Evolutionary conservation across 441 rosid species (phyloP).

Genomic region (Cnidoscolus chayamansa): DNA sequence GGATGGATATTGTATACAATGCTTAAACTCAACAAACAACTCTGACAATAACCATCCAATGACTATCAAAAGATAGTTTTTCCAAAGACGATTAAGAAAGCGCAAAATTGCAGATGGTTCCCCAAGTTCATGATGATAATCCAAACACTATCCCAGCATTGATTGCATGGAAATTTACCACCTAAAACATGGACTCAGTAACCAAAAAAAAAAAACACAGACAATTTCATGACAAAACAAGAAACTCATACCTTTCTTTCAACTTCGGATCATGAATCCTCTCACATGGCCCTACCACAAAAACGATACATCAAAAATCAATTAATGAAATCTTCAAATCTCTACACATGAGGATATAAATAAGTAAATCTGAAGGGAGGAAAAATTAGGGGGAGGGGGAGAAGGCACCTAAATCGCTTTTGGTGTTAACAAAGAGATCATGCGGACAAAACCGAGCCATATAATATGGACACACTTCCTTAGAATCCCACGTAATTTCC

Average conservation of each 20-base stretch:
- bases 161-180: neutral
- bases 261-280: constrained; percentile 89
- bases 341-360: constrained; percentile 6
- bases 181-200: too few species aligned
- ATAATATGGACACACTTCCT: constrained; percentile 88
- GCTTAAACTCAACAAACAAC: neutral
- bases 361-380: neutral
- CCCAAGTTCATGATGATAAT: neutral
- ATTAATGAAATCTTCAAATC: neutral
- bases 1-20: neutral
- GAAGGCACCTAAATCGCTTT: constrained; percentile 84
- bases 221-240: constrained; percentile 1
- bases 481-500: constrained; percentile 90
- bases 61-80: neutral
- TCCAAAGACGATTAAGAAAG: neutral
- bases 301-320: constrained; percentile 19
- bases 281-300: constrained; percentile 70
- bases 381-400: too few species aligned
- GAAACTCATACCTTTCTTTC: constrained; percentile 72
- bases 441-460: constrained; percentile 99
- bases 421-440: constrained; percentile 95
- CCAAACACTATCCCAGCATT: neutral
- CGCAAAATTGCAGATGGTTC: neutral
- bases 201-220: neutral
- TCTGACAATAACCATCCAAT: neutral